Evolutionary conservation across 169 alveolate species (phyloP).

Genomic region (Cryptosporidium tyzzeri): DNA sequence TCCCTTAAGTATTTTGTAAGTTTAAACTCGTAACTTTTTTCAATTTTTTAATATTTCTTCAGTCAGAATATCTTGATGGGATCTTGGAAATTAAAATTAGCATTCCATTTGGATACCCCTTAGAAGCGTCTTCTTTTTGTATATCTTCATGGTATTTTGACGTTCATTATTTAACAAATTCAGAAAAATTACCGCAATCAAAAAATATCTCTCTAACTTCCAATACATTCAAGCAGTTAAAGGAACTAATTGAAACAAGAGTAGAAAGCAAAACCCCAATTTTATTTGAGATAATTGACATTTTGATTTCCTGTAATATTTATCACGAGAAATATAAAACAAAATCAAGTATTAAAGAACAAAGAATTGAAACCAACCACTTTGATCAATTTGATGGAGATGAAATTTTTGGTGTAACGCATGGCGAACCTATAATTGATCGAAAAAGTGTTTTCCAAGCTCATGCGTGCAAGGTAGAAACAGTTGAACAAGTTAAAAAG

Average conservation of each 20-base stretch:
- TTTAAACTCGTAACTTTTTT: background rate
- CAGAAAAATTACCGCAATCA: background rate
- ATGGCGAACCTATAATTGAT: conserved; percentile 77
- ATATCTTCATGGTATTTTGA: conserved; percentile 63
- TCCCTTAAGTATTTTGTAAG: conserved; percentile 47
- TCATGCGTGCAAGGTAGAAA: conserved; percentile 69
- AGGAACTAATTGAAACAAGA: conserved; percentile 43
- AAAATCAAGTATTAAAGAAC: background rate
- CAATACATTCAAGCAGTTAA: conserved; percentile 13
- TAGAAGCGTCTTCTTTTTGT: conserved; percentile 26
- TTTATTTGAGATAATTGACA: conserved; percentile 41
- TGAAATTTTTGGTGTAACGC: conserved; percentile 34
- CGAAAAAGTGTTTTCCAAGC: conserved; percentile 79
- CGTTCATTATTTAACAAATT: background rate
- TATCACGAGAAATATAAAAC: background rate
- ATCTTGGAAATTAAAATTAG: conserved; percentile 60
- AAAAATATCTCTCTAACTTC: conserved; percentile 34
- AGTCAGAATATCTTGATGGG: conserved; percentile 49
- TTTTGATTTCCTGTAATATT: conserved; percentile 22
- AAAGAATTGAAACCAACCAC: background rate
- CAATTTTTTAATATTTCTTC: background rate
- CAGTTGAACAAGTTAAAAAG: conserved; percentile 43
- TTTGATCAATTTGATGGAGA: conserved; percentile 19
- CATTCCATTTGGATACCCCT: conserved; percentile 50
- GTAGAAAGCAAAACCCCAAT: background rate